These are phyloP conservation scores for Fonsecaea pedrosoi DNA, from an alignment of 2,329 filamentous ascomycete species.

Conservation along the genomic window DNA sequence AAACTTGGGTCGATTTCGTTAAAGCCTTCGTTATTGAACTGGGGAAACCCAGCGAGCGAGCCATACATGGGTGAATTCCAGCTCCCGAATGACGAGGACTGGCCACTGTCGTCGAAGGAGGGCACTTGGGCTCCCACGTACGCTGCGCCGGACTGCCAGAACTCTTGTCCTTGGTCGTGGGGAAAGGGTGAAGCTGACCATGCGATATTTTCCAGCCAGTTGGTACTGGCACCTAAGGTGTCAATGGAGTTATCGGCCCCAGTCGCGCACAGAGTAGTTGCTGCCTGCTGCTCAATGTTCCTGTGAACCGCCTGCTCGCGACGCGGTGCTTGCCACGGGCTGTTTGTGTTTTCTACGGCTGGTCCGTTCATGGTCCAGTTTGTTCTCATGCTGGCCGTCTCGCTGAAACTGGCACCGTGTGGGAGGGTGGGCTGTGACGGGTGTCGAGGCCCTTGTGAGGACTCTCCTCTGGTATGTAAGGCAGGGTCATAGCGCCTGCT, in stretches of 20 bases:
- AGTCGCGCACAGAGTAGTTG: neutral
- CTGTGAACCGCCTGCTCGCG: neutral
- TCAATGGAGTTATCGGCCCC: neutral
- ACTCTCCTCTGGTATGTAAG: conserved; percentile 1
- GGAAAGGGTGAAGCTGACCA: neutral
- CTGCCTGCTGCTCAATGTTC: neutral
- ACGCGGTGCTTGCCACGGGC: neutral
- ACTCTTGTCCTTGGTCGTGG: neutral
- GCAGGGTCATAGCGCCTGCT: conserved; percentile 17
- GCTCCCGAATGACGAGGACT: neutral
- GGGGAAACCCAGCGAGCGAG: neutral
- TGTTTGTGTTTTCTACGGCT: neutral
- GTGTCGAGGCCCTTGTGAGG: neutral
- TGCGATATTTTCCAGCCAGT: neutral
- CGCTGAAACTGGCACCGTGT: neutral
- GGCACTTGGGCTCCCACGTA: neutral
- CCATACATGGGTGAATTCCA: neutral
- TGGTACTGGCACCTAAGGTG: neutral
- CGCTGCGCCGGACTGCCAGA: neutral
- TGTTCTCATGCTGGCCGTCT: neutral
- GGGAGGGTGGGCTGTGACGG: neutral
- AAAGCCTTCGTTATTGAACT: neutral
- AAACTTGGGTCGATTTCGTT: neutral
- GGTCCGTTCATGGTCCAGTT: neutral
- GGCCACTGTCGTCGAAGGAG: neutral